A percentile compares a stretch with the other conserved stretches of the same genome.
Evolutionary conservation across 2,329 filamentous ascomycete genomes (phyloP).

Genomic region (Talaromyces piceae): DNA sequence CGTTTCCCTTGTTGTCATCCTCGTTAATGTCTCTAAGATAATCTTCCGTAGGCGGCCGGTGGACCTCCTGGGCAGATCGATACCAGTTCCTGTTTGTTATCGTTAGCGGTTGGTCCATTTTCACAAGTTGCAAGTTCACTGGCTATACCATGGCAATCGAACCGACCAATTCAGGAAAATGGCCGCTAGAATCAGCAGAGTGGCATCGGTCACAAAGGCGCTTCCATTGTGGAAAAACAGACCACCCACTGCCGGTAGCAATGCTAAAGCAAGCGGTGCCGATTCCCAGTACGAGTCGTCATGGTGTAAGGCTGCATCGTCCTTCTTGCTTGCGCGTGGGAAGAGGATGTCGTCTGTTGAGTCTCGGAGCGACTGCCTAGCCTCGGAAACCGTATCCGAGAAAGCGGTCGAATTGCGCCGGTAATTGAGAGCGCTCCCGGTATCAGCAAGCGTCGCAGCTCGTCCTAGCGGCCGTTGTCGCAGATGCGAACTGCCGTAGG

Average conservation of each 20-base stretch:
- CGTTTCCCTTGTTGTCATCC: not conserved
- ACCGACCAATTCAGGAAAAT: constrained; percentile 92
- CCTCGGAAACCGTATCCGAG: constrained; percentile 66
- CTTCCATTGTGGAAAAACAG: constrained; percentile 79
- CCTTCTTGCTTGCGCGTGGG: constrained; percentile 40
- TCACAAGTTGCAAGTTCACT: constrained; percentile 1
- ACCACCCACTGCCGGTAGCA: constrained; percentile 79
- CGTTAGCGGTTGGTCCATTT: constrained; percentile 4
- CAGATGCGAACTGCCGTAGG: constrained; percentile 17
- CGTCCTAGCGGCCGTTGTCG: constrained; percentile 31
- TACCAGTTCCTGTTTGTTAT: constrained; percentile 59
- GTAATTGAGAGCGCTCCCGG: constrained; percentile 29
- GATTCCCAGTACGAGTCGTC: constrained; percentile 67
- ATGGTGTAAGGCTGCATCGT: constrained; percentile 26
- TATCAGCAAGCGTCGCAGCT: constrained; percentile 31
- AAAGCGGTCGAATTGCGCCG: constrained; percentile 65
- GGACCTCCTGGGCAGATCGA: constrained; percentile 58
- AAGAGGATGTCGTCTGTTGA: constrained; percentile 65
- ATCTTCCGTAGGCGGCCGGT: constrained; percentile 35
- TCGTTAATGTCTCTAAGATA: constrained; percentile 7
- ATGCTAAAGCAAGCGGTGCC: constrained; percentile 71
- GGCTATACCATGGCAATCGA: constrained; percentile 73
- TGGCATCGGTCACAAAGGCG: constrained; percentile 74
- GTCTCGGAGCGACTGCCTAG: constrained; percentile 54
- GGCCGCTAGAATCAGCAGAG: constrained; percentile 69